Evolutionary conservation across 352 stramenopile species (phyloP), one percentile per base, ranked within the genome.

Genomic region (Halophytophthora batemanensis): DNA sequence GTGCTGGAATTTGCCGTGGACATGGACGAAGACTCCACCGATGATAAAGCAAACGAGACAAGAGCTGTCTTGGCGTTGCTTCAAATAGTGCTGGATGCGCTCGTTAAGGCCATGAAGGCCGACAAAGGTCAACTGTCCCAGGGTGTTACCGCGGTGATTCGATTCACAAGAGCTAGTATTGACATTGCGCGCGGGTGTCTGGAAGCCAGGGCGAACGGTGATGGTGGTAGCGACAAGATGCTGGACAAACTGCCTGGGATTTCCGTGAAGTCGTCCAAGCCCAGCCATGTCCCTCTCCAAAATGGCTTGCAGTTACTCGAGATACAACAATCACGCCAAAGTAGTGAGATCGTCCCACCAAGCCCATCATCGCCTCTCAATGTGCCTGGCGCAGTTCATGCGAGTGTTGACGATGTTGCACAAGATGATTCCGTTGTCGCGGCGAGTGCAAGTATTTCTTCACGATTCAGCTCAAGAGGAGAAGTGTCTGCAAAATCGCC

Each of bases 1-100:
- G 22, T 85, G 28, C 55, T 79, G 10, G 69, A 73, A 35, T 77
- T 65, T 25, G 60, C 64, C 19, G 38, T 70, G n/a, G 61, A 53
- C 35, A 29, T 65, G 49, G 64, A 70, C 42, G 10, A 3, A 6
- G 52, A 64, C 37, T 31, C 39, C 19, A 50, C 56, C 43, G 54
- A 53, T 13, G 39, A 69, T 28, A 15, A 38, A 43, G 42, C 7
- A 4, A 40, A 39, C 47, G 45, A 13, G 34, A 62, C 47, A 21
- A 10, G 56, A 25, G 47, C 15, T 1, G 54, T 19, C 15, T 37
- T 69, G 6, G 25, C 8, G 11, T 43, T 1, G 47, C 38, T 72
- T 14, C 54, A 63, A 25, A 6, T 38, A 36, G 40, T 69, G 2
- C 18, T 69, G 23, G 55, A 50, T 40, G 60, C 41, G 13, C 35